Percentiles rank a stretch among this genome's conserved stretches.
Conservation (phyloP, 257 asterid species). For the Nicotiana paniculata region DNA sequence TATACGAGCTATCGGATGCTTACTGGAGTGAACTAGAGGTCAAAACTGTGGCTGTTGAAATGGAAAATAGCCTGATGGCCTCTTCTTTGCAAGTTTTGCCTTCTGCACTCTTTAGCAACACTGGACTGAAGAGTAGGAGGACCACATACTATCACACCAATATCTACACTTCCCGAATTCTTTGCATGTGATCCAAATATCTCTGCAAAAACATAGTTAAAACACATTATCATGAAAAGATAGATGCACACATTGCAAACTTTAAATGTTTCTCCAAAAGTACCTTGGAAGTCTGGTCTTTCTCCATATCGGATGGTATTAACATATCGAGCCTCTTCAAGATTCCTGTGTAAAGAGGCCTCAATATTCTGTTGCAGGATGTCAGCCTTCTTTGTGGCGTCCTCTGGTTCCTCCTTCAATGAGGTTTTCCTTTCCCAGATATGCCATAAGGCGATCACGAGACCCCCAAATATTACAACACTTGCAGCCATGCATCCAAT, state of each 20-base stretch:
- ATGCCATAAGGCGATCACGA: constrained; percentile 58
- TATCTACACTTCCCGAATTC: constrained; percentile 54
- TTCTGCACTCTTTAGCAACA: constrained; percentile 68
- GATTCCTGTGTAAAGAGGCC: constrained; percentile 11
- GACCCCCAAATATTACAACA: constrained; percentile 52
- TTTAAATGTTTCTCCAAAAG: background rate
- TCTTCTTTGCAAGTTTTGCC: constrained; percentile 39
- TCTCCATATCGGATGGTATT: constrained; percentile 40
- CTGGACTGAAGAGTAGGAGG: constrained; percentile 57
- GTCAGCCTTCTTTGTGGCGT: constrained; percentile 2
- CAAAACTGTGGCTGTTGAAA: constrained; percentile 86
- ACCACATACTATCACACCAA: constrained; percentile 76
- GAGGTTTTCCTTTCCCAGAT: constrained; percentile 45
- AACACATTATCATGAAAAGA: background rate
- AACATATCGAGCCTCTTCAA: constrained; percentile 21
- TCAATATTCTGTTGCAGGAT: background rate
- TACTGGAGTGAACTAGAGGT: constrained; percentile 31
- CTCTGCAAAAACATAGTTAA: constrained; percentile 24
- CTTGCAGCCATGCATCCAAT: constrained; percentile 51
- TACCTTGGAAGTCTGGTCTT: constrained; percentile 75
- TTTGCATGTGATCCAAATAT: constrained; percentile 40
- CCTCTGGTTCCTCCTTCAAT: background rate
- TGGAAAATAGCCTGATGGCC: constrained; percentile 48
- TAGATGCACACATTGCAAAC: too few species aligned
- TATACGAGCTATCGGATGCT: background rate